Evolutionary conservation across 768 basidiomycete species (phyloP), one percentile per base, ranked within the genome.

Genomic region (Kwoniella botswanensis): DNA sequence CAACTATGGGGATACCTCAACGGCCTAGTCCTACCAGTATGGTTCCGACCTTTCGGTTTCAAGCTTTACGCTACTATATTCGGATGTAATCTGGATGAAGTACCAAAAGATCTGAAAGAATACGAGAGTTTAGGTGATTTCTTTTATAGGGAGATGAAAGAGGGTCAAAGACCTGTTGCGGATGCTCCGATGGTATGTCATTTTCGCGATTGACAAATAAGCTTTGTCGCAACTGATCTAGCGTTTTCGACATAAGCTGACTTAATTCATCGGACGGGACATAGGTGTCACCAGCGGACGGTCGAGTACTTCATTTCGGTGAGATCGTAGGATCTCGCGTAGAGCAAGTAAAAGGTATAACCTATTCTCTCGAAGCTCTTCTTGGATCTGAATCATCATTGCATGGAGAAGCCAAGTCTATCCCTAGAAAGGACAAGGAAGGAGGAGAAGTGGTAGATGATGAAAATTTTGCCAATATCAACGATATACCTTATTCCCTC

Each of bases 291-390:
- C 97, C 97, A 0, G 95, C 97, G 1, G 97, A 99, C 75, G 97
- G 97, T 3, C 91, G 87, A 0, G 88, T 99, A 1, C 86, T 98
- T 29, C 96, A 98, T 82, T 94, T 94, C 76, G 97, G 97, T 43
- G 89, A 89, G 0, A 92, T 99, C 72, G 88, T 86, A 44, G 88
- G 89, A 75, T 86, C 89, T 60, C 88, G 89, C 29, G 93, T 99
- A 63, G 95, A 97, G 81, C 95, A 98, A 84, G 93, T 99, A 79
- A 99, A 99, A 84, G 97, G 97, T 17, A 91, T 96, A 73, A 97
- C 94, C 0, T 99, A 99, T 80, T 97, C 94, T 1, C 88, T 99
- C 13, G 92, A 97, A 71, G 94, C 95, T 0, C 86, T 71, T 0
- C 89, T 99, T 17, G 97, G 97, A 46, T 76, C 81, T 0, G 82